Base-by-base conservation (phyloP, 148 eudicot species). In the Arctostaphylos glauca region DNA sequence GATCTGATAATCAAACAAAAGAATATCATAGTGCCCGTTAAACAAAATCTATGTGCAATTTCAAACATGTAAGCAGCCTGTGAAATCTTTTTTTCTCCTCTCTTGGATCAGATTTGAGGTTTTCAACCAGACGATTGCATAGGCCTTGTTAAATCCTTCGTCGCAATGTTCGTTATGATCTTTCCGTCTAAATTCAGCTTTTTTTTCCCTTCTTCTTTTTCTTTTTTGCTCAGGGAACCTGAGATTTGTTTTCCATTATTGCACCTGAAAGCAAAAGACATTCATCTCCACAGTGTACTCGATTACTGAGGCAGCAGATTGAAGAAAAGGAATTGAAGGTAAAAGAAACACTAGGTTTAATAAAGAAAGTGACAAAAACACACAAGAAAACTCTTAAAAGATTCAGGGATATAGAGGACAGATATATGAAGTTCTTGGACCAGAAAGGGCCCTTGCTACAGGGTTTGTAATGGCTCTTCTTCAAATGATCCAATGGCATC, bases 191-290 rank as follows among this genome's bases (percentile, higher is more conserved):
- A 47, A 23, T 47, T 84, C 12, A 3, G 19, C 66, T 66, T 15
- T 14, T 44, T 66, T 18, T 18, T 83, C 46, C 14, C 14, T 18
- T 46, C n/a, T n/a, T n/a, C 13, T 19, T 44, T 44, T 46, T 46
- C 49, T 12, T 0, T 19, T 72, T 53, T 75, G 46, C 60, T 72
- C 84, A 89, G 91, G 79, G 82, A 87, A 81, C 84, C 85, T 2
- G 74, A 74, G 21, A 87, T 87, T 46, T 58, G 23, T 31, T 89
- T 87, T 87, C 87, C 91, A 0, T 84, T 62, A 44, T n/a, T 62
- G 12, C 52, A 19, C 21, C 23, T 0, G 77, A 25, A 52, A 52
- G 58, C 15, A 79, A 38, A 15, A 19, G 7, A 16, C 68, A 10
- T 82, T 25, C 44, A 38, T 76, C 82, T 14, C 80, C 23, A 9